Percentiles rank a stretch among this genome's conserved stretches.
phyloP scores from a whole-genome alignment of 73 alveolate genomes.

The Durusdinium trenchii region DNA sequence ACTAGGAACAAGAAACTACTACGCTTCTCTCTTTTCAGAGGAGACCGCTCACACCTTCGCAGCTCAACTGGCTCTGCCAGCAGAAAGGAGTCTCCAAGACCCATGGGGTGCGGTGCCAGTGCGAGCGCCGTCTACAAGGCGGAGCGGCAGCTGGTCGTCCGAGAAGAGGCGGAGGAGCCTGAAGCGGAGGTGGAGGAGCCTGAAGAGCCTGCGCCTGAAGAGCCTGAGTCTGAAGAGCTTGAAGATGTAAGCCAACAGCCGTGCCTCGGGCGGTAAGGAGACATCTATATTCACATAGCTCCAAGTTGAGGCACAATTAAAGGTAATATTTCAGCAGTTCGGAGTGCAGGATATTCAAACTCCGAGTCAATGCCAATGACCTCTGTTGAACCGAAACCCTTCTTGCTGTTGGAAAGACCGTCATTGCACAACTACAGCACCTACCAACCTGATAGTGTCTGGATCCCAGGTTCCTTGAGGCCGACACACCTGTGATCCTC shows the following conservation, averaged over 20 bases:
- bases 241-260: background rate
- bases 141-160: background rate
- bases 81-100: background rate
- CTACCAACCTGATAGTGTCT: too few relatives aligned
- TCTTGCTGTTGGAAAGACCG: background rate
- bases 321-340: background rate
- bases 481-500: background rate
- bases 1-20: too few relatives aligned
- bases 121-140: background rate
- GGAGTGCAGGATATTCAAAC: background rate
- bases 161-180: background rate
- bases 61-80: background rate
- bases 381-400: background rate
- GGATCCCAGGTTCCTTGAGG: background rate
- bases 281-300: too few relatives aligned
- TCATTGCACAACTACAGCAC: background rate
- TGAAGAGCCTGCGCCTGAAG: background rate
- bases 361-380: background rate
- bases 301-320: background rate
- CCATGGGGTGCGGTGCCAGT: slow-evolving; percentile 7
- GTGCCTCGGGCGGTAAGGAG: too few relatives aligned
- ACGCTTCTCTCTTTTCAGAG: too few relatives aligned
- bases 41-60: background rate
- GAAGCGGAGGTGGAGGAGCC: too few relatives aligned
- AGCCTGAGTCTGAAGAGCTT: background rate